Conservation (phyloP, 352 stramenopile species). For the Phytophthora agathidicida region DNA sequence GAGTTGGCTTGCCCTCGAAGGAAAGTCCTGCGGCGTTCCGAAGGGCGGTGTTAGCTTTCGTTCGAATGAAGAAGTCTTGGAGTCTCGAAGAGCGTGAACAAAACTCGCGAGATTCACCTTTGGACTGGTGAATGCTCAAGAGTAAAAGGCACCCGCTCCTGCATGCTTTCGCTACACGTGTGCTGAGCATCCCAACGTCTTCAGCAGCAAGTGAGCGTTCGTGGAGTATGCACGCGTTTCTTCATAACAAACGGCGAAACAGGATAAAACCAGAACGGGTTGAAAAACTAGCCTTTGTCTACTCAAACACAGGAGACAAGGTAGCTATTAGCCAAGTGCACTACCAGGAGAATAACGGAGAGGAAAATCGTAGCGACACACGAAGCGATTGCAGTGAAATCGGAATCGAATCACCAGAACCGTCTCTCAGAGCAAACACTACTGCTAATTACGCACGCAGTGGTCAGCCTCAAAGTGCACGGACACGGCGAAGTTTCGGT, state of each 20-base stretch:
- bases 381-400: too few species aligned
- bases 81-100: neutral
- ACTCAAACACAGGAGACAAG: neutral
- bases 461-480: too few species aligned
- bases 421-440: too few species aligned
- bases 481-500: too few species aligned
- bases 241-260: constrained; percentile 18
- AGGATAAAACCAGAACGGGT: constrained; percentile 2
- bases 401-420: too few species aligned
- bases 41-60: too few species aligned
- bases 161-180: neutral
- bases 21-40: neutral
- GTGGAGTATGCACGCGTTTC: constrained; percentile 20
- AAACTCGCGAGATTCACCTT: neutral
- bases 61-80: too few species aligned
- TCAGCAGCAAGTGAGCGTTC: constrained; percentile 23
- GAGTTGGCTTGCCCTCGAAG: neutral
- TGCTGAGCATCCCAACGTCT: constrained; percentile 15
- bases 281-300: constrained; percentile 23
- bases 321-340: neutral
- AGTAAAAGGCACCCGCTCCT: constrained; percentile 1
- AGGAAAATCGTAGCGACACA: neutral
- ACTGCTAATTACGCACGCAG: too few species aligned
- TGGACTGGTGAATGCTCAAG: constrained; percentile 19
- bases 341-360: neutral